These are phyloP conservation scores for Diaporthe humulicola DNA, from an alignment of 2,329 filamentous ascomycete species.

Conservation along the genomic window DNA sequence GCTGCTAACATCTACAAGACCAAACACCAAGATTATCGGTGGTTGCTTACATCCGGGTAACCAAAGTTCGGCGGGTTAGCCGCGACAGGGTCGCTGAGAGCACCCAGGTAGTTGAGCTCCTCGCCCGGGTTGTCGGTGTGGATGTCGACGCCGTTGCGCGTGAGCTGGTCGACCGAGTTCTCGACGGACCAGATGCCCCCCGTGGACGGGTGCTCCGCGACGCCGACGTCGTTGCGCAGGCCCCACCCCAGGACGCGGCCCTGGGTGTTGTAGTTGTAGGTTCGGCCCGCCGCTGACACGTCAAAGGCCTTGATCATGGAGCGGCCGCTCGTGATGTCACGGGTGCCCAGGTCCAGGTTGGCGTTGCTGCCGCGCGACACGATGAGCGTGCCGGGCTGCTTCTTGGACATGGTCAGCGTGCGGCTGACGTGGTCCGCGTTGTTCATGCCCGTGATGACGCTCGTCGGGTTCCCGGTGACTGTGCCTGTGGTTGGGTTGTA, in stretches of 20 bases:
- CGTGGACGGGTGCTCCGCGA: conserved; percentile 71
- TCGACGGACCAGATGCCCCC: conserved; percentile 74
- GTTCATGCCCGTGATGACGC: conserved; percentile 71
- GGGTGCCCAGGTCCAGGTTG: conserved; percentile 67
- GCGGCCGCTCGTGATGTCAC: conserved; percentile 63
- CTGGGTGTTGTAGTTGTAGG: conserved; percentile 62
- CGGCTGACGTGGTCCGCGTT: conserved; percentile 72
- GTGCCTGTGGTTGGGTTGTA: conserved; percentile 67
- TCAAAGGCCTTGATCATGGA: conserved; percentile 70
- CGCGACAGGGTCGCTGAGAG: conserved; percentile 48
- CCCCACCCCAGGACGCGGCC: conserved; percentile 74
- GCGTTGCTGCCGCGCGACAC: conserved; percentile 71
- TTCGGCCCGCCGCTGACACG: conserved; percentile 44
- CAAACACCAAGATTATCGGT: neutral
- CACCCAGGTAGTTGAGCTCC: conserved; percentile 80
- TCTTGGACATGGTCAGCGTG: conserved; percentile 70
- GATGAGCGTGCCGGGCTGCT: conserved; percentile 66
- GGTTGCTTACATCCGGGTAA: conserved; percentile 25
- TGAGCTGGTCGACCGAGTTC: conserved; percentile 77
- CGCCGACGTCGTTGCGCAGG: conserved; percentile 78
- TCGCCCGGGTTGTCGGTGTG: conserved; percentile 79
- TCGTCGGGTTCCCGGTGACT: conserved; percentile 52
- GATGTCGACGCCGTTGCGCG: conserved; percentile 69
- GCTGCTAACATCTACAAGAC: neutral
- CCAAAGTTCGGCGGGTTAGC: conserved; percentile 57